Evolutionary conservation across 2,329 filamentous ascomycete genomes (phyloP).

Genomic region (Alternaria viburni): DNA sequence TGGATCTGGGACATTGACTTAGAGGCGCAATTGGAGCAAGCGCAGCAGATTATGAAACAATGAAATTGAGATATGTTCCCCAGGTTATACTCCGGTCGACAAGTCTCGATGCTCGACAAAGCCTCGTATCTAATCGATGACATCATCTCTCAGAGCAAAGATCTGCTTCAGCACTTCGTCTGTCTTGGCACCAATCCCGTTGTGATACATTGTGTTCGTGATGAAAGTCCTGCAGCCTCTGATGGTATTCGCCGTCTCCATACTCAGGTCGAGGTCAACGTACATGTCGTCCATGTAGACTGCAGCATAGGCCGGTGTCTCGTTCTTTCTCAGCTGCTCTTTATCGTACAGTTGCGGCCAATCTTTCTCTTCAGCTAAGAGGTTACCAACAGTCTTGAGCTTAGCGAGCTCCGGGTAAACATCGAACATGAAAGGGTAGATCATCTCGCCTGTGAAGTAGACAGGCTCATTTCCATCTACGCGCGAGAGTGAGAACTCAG

Average conservation of each 20-base stretch:
- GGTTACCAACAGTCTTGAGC: conserved; percentile 71
- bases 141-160: conserved; percentile 77
- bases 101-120: neutral
- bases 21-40: conserved; percentile 42
- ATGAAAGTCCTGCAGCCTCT: conserved; percentile 80
- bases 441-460: conserved; percentile 91
- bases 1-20: conserved; percentile 53
- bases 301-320: conserved; percentile 85
- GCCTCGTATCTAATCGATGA: conserved; percentile 56
- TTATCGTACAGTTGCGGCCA: conserved; percentile 82
- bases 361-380: conserved; percentile 69
- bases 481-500: conserved; percentile 52
- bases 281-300: conserved; percentile 91
- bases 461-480: conserved; percentile 60
- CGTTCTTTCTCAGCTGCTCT: conserved; percentile 74
- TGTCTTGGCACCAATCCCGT: conserved; percentile 74
- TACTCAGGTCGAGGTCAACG: conserved; percentile 77
- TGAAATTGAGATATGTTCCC: neutral
- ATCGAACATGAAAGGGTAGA: conserved; percentile 84
- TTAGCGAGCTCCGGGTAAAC: conserved; percentile 77
- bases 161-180: conserved; percentile 79
- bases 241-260: conserved; percentile 76
- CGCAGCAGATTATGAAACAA: conserved; percentile 32
- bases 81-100: neutral
- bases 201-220: conserved; percentile 88